Base-by-base conservation (phyloP, 1,139 yeast genomes). In the Saccharomycopsis crataegensis region DNA sequence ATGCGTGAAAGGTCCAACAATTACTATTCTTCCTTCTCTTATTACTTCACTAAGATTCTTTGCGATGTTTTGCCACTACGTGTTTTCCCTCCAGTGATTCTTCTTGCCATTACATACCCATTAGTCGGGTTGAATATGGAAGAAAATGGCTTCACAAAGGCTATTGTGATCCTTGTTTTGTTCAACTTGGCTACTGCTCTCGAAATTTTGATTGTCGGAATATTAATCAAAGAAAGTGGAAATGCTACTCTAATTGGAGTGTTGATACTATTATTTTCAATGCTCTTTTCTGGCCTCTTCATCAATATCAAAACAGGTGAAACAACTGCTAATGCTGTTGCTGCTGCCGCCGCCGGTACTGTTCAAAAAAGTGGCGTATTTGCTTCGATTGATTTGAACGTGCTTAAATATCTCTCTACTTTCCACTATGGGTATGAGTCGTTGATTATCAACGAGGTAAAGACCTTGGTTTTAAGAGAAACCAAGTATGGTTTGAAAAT, bases 351-450 rank as follows among this genome's bases (percentile, higher is more conserved):
- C n/a, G 31, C 22, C 16, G 32, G 33, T 4, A 44, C 14, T 28
- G 11, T 43, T 16, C 44, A 53, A 8, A 17, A 22, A 1, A 1
- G 37, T 9, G 48, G 22, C 11, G 11, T 17, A 12, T 38, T 36
- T 8, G 86, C 46, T 79, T 86, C 64, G 88, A 88, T 76, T 5
- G 86, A 83, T 56, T 80, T 90, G 53, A 79, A 79, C 58, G 86
- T 93, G 83, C 72, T 91, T 59, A 91, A 90, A 69, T 86, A 86
- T 73, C 67, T 90, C 41, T 89, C 97, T 0, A 80, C 93, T 52
- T 93, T 91, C 77, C 98, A 93, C 67, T 93, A 90, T 65, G 97
- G 96, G 0, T 93, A 91, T 65, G 99, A 93, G 66, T 88, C 97
- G 0, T 73, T 93, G 60, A 78, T 91, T 1, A 91, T 93, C 53